phyloP scores from a whole-genome alignment of 345 rosid species.

The Euphorbia tirucalli region DNA sequence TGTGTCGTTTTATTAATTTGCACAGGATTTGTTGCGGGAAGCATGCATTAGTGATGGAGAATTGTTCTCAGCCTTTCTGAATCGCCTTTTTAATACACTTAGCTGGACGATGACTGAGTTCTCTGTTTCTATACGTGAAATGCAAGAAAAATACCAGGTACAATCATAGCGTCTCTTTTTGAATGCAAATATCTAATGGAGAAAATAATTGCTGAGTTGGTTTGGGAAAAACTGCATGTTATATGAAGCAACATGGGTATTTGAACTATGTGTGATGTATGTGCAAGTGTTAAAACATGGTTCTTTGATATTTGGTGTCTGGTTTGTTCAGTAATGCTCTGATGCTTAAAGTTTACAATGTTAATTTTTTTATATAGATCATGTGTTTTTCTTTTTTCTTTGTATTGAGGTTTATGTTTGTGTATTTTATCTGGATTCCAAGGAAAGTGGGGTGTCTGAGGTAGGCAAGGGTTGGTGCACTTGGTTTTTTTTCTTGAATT shows the following conservation, averaged over 20 bases:
- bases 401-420: neutral
- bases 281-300: neutral
- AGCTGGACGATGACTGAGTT: constrained; percentile 99
- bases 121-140: constrained; percentile 87
- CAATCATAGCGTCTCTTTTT: neutral
- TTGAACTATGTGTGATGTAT: neutral
- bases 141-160: constrained; percentile 96
- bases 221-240: neutral
- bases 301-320: neutral
- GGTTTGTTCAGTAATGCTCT: neutral
- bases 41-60: constrained; percentile 65
- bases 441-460: neutral
- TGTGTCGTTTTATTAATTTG: constrained; percentile 14
- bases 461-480: neutral
- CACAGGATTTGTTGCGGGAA: constrained; percentile 76
- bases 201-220: neutral
- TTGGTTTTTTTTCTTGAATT: too few species aligned
- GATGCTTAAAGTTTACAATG: neutral
- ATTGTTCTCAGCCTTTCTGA: constrained; percentile 80
- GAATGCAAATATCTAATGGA: neutral
- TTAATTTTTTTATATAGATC: too few species aligned
- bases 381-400: too few species aligned
- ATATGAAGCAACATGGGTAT: neutral
- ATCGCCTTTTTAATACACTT: constrained; percentile 87
- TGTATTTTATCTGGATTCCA: neutral